Percentiles rank a stretch among this genome's conserved stretches.
Conservation (phyloP, 371 early-diverging fungal genomes). For the Rhizomucor miehei region DNA sequence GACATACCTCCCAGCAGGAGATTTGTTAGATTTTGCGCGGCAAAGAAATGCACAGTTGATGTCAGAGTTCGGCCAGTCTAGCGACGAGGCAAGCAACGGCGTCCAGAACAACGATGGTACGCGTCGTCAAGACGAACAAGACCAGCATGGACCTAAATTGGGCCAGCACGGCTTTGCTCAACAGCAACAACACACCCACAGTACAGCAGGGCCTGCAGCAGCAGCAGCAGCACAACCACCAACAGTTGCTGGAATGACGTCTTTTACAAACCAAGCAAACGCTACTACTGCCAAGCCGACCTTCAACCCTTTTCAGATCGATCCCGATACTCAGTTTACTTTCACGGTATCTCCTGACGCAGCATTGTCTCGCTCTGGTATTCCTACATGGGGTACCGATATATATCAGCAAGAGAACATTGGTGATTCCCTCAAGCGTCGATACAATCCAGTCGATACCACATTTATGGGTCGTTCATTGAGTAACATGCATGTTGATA, state of each 20-base stretch:
- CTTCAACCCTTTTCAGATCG: conserved; percentile 38
- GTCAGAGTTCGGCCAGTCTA: conserved; percentile 22
- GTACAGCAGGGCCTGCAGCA: conserved; percentile 1
- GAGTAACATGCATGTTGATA: conserved; percentile 21
- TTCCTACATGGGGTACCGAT: conserved; percentile 6
- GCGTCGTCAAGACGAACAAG: background rate
- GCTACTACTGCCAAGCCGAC: background rate
- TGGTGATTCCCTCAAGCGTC: conserved; percentile 28
- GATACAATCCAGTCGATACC: conserved; percentile 22
- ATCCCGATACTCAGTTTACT: conserved; percentile 46
- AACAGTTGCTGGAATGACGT: conserved; percentile 18
- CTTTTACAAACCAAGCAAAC: conserved; percentile 10
- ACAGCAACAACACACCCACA: conserved; percentile 13
- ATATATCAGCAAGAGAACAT: conserved; percentile 10
- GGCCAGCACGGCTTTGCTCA: too few species aligned
- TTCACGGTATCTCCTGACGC: conserved; percentile 22
- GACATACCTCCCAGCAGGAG: conserved; percentile 49
- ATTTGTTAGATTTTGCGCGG: conserved; percentile 54
- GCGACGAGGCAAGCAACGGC: background rate
- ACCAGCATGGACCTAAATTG: too few species aligned
- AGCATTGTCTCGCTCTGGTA: background rate
- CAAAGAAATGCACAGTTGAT: conserved; percentile 44
- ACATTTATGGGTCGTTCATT: conserved; percentile 39
- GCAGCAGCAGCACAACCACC: conserved; percentile 11
- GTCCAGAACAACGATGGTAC: conserved; percentile 15